Base-by-base conservation (phyloP, 2,329 filamentous ascomycete species). In the Penicillium expansum region DNA sequence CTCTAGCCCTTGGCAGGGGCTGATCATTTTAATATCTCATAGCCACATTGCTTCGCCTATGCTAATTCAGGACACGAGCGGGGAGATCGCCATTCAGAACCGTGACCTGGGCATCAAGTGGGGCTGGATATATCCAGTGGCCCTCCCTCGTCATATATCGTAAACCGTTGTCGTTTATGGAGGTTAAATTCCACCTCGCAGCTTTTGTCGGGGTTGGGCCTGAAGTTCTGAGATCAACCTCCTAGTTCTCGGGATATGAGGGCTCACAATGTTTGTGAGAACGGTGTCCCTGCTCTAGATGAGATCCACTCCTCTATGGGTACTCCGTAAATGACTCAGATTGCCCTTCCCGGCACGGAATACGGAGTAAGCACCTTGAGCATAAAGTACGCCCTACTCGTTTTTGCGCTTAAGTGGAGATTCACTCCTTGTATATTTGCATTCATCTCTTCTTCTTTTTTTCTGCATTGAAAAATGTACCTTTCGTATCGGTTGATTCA, bases 21-120 rank as follows among this genome's bases (percentile, higher is more conserved):
- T 20, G 13, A 22, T 24, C 10, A 30, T 50, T 29, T 16, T 32
- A 13, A 20, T 37, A 18, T 37, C 11, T 10, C 29, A 43, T 20
- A 51, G 45, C 53, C 47, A 51, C 47, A 18, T 37, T 38, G 32
- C 48, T 51, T 44, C 45, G 47, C 47, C 48, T 5, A 44, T 44
- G 39, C 47, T 51, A 55, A 41, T 54, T 50, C 24, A 6, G 24
- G 47, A 44, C 11, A 27, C 39, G 18, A 37, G 43, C 49, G 8
- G 11, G 41, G 52, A 33, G 35, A 55, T 55, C 47, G 8, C 3
- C 53, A 44, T 50, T 13, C 30, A 22, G 18, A 48, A 10, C 13
- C 20, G 14, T 18, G 24, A 20, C 14, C 5, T 14, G 16, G 18
- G 18, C 24, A 38, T 27, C n/a, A 24, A 42, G 44, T 49, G 38